phyloP scores from a whole-genome alignment of 2,329 filamentous ascomycete species.

The Penicillium sp. region DNA sequence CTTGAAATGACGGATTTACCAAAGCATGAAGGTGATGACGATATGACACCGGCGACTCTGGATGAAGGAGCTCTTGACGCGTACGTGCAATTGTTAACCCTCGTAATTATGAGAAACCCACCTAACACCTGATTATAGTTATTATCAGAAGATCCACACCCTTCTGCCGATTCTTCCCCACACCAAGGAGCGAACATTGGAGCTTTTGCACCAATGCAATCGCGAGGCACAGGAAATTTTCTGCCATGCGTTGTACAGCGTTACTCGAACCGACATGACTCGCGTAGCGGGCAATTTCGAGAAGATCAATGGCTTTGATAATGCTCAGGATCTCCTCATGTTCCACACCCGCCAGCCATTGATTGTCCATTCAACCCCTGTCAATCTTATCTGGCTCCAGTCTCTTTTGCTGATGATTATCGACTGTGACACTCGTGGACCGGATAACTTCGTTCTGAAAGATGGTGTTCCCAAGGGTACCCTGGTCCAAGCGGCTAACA shows the following conservation, averaged over 20 bases:
- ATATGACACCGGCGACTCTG: slow-evolving; percentile 37
- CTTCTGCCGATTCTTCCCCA: slow-evolving; percentile 44
- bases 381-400: slow-evolving; percentile 46
- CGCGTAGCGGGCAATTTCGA: slow-evolving; percentile 37
- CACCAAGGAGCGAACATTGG: slow-evolving; percentile 39
- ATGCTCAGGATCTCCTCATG: slow-evolving; percentile 42
- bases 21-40: slow-evolving; percentile 35
- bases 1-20: slow-evolving; percentile 36
- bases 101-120: neutral
- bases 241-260: slow-evolving; percentile 41
- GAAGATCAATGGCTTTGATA: slow-evolving; percentile 40
- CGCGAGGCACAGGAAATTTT: slow-evolving; percentile 45
- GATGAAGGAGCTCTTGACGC: slow-evolving; percentile 43
- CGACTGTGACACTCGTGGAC: slow-evolving; percentile 44
- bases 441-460: slow-evolving; percentile 44
- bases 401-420: slow-evolving; percentile 44
- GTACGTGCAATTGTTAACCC: slow-evolving; percentile 28
- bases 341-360: slow-evolving; percentile 41
- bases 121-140: slow-evolving; percentile 31
- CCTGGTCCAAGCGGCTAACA: slow-evolving; percentile 42
- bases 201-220: slow-evolving; percentile 41
- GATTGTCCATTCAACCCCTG: slow-evolving; percentile 34
- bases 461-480: slow-evolving; percentile 43
- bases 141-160: slow-evolving; percentile 44
- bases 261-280: slow-evolving; percentile 39